Evolutionary conservation across 805 yeast genomes (phyloP), one percentile per base, ranked within the genome.

Genomic region (Kuraishia hungarica): DNA sequence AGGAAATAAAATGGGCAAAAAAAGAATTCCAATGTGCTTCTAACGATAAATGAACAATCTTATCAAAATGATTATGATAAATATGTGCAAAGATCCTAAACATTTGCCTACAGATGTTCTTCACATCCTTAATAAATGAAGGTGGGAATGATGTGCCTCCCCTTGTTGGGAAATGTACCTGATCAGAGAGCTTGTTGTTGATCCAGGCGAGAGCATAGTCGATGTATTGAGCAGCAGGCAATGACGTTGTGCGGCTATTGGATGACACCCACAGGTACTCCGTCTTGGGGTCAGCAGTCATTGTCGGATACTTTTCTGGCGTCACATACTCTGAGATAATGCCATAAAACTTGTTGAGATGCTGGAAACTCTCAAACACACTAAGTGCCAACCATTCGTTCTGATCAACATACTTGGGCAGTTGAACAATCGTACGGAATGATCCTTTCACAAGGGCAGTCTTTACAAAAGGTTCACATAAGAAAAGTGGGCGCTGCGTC

Each of bases 21-120:
- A 92, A 89, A 2, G 98, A 92, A 69, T 94, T 94, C 96, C 97
- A 94, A 68, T 94, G 98, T 0, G 98, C 97, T 67, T 94, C 99
- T 57, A 94, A 70, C 1, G 96, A 86, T 57, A 94, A 72, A 68
- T 94, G 97, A n/a, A 93, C 83, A 23, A 93, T 80, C 66, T 87
- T 90, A 61, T 93, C 99, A 70, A 91, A 94, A 68, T 94, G 99
- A 68, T 91, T 90, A 71, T 90, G 89, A 68, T 92, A 94, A 46
- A 94, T 84, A 66, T 92, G 97, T 2, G 99, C 99, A 72, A 93
- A 92, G 17, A 94, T 89, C 61, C 98, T 80, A 66, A 94, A 91
- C 90, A 94, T 87, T 67, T 94, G 98, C 59, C 91, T 77, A 66
- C 86, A 84, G 21, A 94, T 92, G 66, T 91, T 89, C 63, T 87